Base-by-base conservation (phyloP, 2,329 filamentous ascomycete species). In the Fonsecaea multimorphosa region DNA sequence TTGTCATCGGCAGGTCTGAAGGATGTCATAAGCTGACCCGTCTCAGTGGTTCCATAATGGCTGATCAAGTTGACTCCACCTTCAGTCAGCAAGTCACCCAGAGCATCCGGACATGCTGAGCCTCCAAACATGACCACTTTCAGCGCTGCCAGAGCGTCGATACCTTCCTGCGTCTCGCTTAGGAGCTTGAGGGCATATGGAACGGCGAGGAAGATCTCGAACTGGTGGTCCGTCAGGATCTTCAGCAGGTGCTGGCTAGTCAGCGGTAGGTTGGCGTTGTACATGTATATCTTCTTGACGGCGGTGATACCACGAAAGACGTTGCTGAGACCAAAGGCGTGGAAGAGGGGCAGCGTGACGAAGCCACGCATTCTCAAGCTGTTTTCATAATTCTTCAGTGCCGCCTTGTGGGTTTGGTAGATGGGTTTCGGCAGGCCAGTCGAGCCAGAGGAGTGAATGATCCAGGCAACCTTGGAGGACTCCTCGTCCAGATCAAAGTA, bases 21-120 rank as follows among this genome's bases (percentile, higher is more conserved):
- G 0, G 86, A 87, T 0, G 85, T 88, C 84, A 88, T 87, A 14
- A 89, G 74, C 70, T 86, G 83, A 5, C 86, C 86, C 0, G 83
- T 85, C 72, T 90, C 87, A 0, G 87, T 89, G 1, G 82, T 84
- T 74, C 29, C 57, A 62, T 87, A 88, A 65, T 87, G 84, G 12
- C 80, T 80, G 2, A 84, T 79, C 0, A 89, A 75, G 57, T 86
- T 82, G 0, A 89, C 83, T 0, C 85, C 85, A 2, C 80, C 77
- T 0, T 78, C 74, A 0, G 86, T 83, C 0, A 89, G 74, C 1
- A 76, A 70, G 67, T 88, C 81, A 0, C 87, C 87, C 1, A 89
- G 76, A 7, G 84, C 83, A 70, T 89, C 86, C 0, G 87, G 86
- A 68, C 85, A 88, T 3, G 82, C 79, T 16, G 83, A 85, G 0